phyloP scores from a whole-genome alignment of 2,329 filamentous ascomycete species.

The Colletotrichum zoysiae region DNA sequence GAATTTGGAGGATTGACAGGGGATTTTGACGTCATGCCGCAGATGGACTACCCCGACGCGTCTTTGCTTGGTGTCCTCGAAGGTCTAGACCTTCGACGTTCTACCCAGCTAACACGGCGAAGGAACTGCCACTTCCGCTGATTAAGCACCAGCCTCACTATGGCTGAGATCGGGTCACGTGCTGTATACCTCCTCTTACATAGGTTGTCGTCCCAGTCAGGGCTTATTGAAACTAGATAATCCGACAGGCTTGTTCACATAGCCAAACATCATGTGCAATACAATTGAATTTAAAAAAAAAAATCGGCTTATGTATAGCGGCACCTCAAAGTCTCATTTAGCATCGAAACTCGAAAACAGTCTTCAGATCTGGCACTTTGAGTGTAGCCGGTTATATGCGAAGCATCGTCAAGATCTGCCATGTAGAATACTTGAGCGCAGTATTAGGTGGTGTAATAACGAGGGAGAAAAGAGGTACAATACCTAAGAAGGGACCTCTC shows the following conservation, averaged over 20 bases:
- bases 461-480: too few relatives aligned
- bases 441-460: background rate
- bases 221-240: too few relatives aligned
- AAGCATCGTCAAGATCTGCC: background rate
- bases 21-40: constrained; percentile 37
- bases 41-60: constrained; percentile 19
- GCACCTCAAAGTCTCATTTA: background rate
- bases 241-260: too few relatives aligned
- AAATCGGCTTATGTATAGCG: too few relatives aligned
- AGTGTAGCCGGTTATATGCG: background rate
- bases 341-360: background rate
- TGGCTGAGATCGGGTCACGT: background rate
- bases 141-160: background rate
- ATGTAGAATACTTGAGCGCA: background rate
- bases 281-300: background rate
- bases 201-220: too few relatives aligned
- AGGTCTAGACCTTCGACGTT: constrained; percentile 15
- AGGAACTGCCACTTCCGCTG: background rate
- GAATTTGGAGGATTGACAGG: constrained; percentile 23
- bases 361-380: background rate
- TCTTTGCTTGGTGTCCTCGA: background rate
- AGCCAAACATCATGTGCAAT: too few relatives aligned
- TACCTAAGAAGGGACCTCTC: too few relatives aligned
- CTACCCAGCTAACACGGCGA: background rate
- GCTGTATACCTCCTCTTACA: background rate